A percentile compares a stretch with the other conserved stretches of the same genome.
Evolutionary conservation across 2,329 filamentous ascomycete species (phyloP).

Genomic region (Nannizziopsis arthrosporioides): DNA sequence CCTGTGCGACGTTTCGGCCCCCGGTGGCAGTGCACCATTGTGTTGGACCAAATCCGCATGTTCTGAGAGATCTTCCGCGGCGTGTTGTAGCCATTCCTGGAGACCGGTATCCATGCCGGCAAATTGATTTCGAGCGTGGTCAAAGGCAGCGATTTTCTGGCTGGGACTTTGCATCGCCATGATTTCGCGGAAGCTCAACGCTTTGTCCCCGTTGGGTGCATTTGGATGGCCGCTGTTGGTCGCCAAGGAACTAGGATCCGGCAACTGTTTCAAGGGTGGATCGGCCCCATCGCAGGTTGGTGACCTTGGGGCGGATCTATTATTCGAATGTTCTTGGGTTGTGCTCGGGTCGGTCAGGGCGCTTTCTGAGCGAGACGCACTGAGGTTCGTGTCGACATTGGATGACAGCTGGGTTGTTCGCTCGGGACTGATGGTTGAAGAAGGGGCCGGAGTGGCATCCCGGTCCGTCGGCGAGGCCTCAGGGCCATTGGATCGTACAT

Average conservation of each 20-base stretch:
- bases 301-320: not conserved
- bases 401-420: not conserved
- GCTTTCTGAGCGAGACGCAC: not conserved
- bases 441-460: too few species aligned
- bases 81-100: conserved; percentile 45
- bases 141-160: conserved; percentile 63
- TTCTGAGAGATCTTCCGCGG: conserved; percentile 42
- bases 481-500: not conserved
- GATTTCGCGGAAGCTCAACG: conserved; percentile 63
- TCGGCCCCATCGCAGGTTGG: not conserved
- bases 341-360: not conserved
- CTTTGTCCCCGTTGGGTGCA: conserved; percentile 26
- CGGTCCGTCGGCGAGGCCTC: too few species aligned
- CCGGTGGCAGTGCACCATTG: conserved; percentile 25
- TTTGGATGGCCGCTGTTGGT: not conserved
- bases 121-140: conserved; percentile 59
- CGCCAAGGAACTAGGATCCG: conserved; percentile 8
- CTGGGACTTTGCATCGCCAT: conserved; percentile 52
- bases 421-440: too few species aligned
- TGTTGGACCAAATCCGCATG: conserved; percentile 36
- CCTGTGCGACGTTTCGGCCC: conserved; percentile 19
- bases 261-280: not conserved
- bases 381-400: not conserved
- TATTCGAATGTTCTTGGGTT: not conserved
- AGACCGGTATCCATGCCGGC: conserved; percentile 64